Evolutionary conservation across 305 asterid species (phyloP), one percentile per base, ranked within the genome.

Genomic region (Fraxinus sp.): DNA sequence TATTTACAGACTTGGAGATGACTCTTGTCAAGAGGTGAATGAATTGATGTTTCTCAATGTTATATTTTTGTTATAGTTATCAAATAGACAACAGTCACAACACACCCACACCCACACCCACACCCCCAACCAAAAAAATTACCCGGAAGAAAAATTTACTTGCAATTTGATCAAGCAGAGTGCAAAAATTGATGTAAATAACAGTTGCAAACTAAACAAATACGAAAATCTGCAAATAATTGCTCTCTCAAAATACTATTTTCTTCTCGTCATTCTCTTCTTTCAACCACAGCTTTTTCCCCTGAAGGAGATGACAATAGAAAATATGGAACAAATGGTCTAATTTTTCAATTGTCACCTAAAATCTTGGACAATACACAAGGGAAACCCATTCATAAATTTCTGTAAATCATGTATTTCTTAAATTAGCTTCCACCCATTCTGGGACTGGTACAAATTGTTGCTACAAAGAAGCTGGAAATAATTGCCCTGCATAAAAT

Each of bases 401-500:
- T 26, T 66, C 74, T 28, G 33, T 24, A 24, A 26, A 66, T 66
- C 74, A 66, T 66, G n/a, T 66, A 26, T 88, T 82, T 88, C 89
- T 88, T 85, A 83, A 83, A 66, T 84, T 78, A 87, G 85, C 77
- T 82, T 90, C 87, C 88, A 83, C 85, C 87, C 78, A 81, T 80
- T 84, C 80, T 37, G 85, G 82, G 89, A 88, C 89, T 86, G 86
- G 82, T 89, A 89, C 89, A 88, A 72, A 26, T 9, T 28, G 85
- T 86, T 84, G 84, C 86, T 77, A 84, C 85, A 76, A 83, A 84
- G 86, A 88, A 89, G 87, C 86, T 79, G 80, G 86, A 85, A 24
- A 52, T 52, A 85, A 79, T 83, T 80, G 87, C 88, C 91, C 88
- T 85, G 86, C 87, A 83, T 68, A 70, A 84, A 84, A 87, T 84